phyloP scores from a whole-genome alignment of 495 filamentous ascomycete genomes.

The Cercophora scortea region DNA sequence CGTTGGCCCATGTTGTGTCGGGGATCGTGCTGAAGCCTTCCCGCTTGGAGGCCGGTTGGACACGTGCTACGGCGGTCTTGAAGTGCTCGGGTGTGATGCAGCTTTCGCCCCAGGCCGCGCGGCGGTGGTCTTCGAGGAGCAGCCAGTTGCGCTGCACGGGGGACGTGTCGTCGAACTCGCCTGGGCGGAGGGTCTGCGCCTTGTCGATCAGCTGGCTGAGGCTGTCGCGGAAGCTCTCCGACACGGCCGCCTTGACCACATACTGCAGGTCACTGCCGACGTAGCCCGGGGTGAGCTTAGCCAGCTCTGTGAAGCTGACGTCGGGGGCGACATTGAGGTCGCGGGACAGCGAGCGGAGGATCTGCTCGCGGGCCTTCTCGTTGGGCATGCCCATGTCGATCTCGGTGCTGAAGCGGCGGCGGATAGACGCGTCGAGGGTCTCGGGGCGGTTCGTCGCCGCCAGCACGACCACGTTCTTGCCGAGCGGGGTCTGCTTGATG shows the following conservation, averaged over 20 bases:
- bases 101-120: constrained; percentile 16
- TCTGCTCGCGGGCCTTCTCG: constrained; percentile 73
- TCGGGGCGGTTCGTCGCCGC: constrained; percentile 93
- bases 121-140: constrained; percentile 24
- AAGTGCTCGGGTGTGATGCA: constrained; percentile 52
- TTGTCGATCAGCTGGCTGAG: constrained; percentile 14
- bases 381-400: constrained; percentile 95
- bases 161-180: constrained; percentile 47
- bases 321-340: constrained; percentile 61
- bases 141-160: constrained; percentile 32
- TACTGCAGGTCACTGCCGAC: constrained; percentile 91
- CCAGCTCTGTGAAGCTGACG: constrained; percentile 70
- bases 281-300: constrained; percentile 86
- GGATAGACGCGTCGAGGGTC: constrained; percentile 76
- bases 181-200: constrained; percentile 26
- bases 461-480: constrained; percentile 87
- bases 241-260: constrained; percentile 47
- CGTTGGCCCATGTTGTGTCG: constrained; percentile 91
- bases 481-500: constrained; percentile 67
- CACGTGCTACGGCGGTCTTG: constrained; percentile 66
- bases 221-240: constrained; percentile 15
- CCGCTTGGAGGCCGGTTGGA: constrained; percentile 87
- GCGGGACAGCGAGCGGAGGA: constrained; percentile 69
- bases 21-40: constrained; percentile 97
- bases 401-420: constrained; percentile 83